Conservation (phyloP, 179 eudicot genomes). For the Camellia oleifera region DNA sequence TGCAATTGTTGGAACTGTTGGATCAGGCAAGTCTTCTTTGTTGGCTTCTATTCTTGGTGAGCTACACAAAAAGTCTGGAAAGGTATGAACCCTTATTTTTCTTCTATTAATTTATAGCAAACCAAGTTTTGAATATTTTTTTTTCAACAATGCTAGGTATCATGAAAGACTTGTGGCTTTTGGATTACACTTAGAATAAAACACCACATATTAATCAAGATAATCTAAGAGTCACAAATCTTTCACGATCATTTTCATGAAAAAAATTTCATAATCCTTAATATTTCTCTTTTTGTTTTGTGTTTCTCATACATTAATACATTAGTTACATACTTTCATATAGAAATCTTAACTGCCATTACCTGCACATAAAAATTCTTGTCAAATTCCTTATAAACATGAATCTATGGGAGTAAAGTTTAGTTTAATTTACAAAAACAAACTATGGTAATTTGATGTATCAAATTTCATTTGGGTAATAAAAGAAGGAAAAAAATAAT, state of each 20-base stretch:
- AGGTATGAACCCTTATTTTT: conserved; percentile 36
- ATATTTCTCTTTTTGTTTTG: neutral
- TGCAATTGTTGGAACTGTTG: conserved; percentile 90
- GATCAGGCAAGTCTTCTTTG: conserved; percentile 94
- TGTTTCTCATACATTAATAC: neutral
- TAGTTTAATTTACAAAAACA: too few relatives aligned
- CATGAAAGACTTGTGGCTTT: too few relatives aligned
- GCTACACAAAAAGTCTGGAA: conserved; percentile 65
- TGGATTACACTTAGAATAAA: too few relatives aligned
- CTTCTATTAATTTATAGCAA: neutral
- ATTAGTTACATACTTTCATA: neutral
- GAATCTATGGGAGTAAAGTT: too few relatives aligned
- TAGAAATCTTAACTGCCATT: neutral
- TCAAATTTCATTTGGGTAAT: neutral
- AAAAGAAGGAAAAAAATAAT: neutral
- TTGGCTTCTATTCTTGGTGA: conserved; percentile 79
- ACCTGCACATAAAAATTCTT: too few relatives aligned
- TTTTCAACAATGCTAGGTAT: too few relatives aligned
- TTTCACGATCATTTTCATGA: too few relatives aligned
- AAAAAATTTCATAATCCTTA: too few relatives aligned
- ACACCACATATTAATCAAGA: too few relatives aligned
- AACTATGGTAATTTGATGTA: neutral
- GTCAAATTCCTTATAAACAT: too few relatives aligned
- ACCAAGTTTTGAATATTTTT: too few relatives aligned
- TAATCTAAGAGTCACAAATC: too few relatives aligned